Conservation (phyloP, 192 early-diverging fungal genomes). For the Entomortierella beljakovae region DNA sequence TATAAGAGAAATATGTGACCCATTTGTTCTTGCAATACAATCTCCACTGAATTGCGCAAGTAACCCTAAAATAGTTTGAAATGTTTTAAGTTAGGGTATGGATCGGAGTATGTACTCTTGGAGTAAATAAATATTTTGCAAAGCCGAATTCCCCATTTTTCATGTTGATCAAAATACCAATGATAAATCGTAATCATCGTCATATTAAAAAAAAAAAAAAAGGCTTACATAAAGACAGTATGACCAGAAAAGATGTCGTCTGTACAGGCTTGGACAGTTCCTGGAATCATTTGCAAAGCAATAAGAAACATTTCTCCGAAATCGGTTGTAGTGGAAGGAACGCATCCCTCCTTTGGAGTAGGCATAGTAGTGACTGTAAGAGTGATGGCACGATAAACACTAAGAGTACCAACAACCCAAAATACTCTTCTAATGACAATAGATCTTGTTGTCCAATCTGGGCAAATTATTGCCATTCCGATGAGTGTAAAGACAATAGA, state of each 20-base stretch:
- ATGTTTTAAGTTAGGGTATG: not conserved
- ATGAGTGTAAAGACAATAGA: slow-evolving; percentile 49
- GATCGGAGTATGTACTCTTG: not conserved
- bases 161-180: too few relatives aligned
- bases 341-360: slow-evolving; percentile 46
- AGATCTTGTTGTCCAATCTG: slow-evolving; percentile 27
- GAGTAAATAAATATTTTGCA: too few relatives aligned
- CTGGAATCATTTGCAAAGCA: slow-evolving; percentile 49
- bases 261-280: slow-evolving; percentile 54
- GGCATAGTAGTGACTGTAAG: slow-evolving; percentile 55
- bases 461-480: slow-evolving; percentile 42
- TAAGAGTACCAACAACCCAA: slow-evolving; percentile 46
- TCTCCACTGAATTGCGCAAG: slow-evolving; percentile 41
- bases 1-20: slow-evolving; percentile 47
- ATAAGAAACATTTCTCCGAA: slow-evolving; percentile 48
- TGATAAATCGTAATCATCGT: too few relatives aligned
- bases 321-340: slow-evolving; percentile 15
- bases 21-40: slow-evolving; percentile 48
- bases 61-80: not conserved
- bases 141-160: too few relatives aligned
- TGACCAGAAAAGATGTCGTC: slow-evolving; percentile 60
- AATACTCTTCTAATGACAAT: slow-evolving; percentile 52
- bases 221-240: slow-evolving; percentile 54
- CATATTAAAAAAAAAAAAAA: not conserved
- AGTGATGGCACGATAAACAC: slow-evolving; percentile 42